Base-by-base conservation (phyloP, 2,329 filamentous ascomycete species). In the Claviceps digitariae region DNA sequence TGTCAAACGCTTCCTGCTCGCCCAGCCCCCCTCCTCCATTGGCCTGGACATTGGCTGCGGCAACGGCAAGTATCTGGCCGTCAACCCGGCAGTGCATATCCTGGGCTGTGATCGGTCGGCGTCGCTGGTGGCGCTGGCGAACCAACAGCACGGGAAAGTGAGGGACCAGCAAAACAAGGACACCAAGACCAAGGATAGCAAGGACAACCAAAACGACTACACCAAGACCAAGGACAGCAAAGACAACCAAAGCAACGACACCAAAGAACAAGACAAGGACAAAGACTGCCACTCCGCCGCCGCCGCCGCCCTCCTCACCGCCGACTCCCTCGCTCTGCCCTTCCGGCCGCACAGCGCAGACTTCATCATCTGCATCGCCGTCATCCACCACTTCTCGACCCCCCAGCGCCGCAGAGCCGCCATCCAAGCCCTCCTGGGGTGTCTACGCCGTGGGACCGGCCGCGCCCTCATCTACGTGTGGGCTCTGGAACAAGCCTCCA, bases 31-130 rank as follows among this genome's bases (percentile, higher is more conserved):
- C 13, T 91, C 90, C 27, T 79, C 87, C 50, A 71, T 97, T 53
- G 93, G 93, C 10, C 76, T 95, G 34, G 93, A 98, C 69, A 77
- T 97, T 54, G 93, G 93, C 56, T 97, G 93, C 70, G 93, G 93
- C 55, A 98, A 98, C 71, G 93, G 93, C 60, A 97, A 97, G 74
- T 96, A 97, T 67, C 74, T 97, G 56, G 74, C 78, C 56, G 86
- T 95, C 54, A 94, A 94, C 69, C 77, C 75, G 23, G 70, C 80
- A 61, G 71, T 95, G 49, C 90, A 87, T 71, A 84, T 96, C 52
- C 67, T 97, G 55, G 91, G 83, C 54, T 91, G 86, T 53, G 93
- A 97, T 72, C 81, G 89, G 73, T 94, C 81, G 61, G 74, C 73
- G 25, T 71, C 75, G 54, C 74, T 82, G 36, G 72, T 76, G 49